Evolutionary conservation across 73 alveolate species (phyloP), one percentile per base, ranked within the genome.

Genomic region (Stentor coeruleus): DNA sequence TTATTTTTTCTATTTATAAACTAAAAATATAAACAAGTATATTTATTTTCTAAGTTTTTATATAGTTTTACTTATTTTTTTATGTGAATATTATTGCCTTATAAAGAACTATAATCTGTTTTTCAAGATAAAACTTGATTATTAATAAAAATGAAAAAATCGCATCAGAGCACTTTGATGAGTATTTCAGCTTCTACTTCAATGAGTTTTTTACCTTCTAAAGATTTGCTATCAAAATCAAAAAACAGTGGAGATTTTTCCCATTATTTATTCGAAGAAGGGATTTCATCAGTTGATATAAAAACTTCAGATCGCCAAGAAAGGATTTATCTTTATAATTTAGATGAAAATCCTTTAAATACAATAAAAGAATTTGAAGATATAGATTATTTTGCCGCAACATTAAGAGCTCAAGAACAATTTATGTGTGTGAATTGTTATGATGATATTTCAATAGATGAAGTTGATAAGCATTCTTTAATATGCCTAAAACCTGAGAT

Each of bases 111-210:
- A n/a, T n/a, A n/a, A n/a, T n/a, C n/a, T n/a, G n/a, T n/a, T n/a
- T n/a, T n/a, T n/a, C n/a, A n/a, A n/a, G n/a, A n/a, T n/a, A n/a
- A n/a, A n/a, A n/a, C n/a, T n/a, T n/a, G n/a, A n/a, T n/a, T n/a
- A n/a, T n/a, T n/a, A n/a, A n/a, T n/a, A n/a, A n/a, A n/a, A n/a
- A n/a, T n/a, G n/a, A n/a, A n/a, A n/a, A n/a, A n/a, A n/a, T n/a
- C n/a, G n/a, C n/a, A n/a, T n/a, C n/a, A n/a, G n/a, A n/a, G n/a
- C n/a, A n/a, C n/a, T n/a, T n/a, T n/a, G n/a, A n/a, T n/a, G n/a
- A n/a, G n/a, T n/a, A n/a, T n/a, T n/a, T n/a, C n/a, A n/a, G n/a
- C 66, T 49, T 49, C 66, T 49, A 49, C 66, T 49, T 49, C 66
- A 20, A 49, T 49, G 6, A 11, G 28, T 11, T 11, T 49, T 49